Percentiles rank a stretch among this genome's conserved stretches.
phyloP scores from a whole-genome alignment of 2,329 filamentous ascomycete species.

The Fusarium circinatum region DNA sequence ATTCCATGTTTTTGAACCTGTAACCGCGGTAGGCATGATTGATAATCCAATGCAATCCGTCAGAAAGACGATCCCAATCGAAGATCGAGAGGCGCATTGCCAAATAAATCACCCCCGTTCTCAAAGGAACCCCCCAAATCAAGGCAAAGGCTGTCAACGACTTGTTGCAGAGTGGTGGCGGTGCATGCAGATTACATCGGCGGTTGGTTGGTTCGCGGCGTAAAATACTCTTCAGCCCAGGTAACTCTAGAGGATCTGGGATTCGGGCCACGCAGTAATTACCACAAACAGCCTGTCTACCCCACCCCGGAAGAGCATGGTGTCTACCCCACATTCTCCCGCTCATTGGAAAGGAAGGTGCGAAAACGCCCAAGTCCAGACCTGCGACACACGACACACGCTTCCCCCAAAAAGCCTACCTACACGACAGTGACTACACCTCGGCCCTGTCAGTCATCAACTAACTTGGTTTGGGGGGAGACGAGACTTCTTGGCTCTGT shows the following conservation, averaged over 20 bases:
- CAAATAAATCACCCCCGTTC: neutral
- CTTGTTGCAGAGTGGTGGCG: slow-evolving; percentile 10
- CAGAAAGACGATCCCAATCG: slow-evolving; percentile 1
- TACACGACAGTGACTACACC: neutral
- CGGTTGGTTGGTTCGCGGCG: neutral
- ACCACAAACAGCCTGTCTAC: neutral
- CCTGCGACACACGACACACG: neutral
- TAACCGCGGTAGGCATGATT: neutral
- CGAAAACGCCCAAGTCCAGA: neutral
- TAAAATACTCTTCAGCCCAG: slow-evolving; percentile 1
- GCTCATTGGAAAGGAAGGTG: slow-evolving; percentile 19
- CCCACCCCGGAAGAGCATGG: slow-evolving; percentile 5
- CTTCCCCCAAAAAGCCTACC: neutral
- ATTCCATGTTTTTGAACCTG: neutral
- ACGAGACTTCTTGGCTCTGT: neutral
- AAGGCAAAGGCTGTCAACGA: neutral
- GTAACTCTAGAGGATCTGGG: neutral
- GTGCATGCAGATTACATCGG: neutral
- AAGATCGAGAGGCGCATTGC: neutral
- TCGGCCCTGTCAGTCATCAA: neutral
- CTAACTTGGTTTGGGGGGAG: neutral
- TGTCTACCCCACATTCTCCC: slow-evolving; percentile 34
- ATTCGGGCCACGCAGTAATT: slow-evolving; percentile 3
- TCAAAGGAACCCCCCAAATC: neutral
- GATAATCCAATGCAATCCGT: neutral